phyloP scores from a whole-genome alignment of 441 rosid species.

The Pelargonium citronellum region DNA sequence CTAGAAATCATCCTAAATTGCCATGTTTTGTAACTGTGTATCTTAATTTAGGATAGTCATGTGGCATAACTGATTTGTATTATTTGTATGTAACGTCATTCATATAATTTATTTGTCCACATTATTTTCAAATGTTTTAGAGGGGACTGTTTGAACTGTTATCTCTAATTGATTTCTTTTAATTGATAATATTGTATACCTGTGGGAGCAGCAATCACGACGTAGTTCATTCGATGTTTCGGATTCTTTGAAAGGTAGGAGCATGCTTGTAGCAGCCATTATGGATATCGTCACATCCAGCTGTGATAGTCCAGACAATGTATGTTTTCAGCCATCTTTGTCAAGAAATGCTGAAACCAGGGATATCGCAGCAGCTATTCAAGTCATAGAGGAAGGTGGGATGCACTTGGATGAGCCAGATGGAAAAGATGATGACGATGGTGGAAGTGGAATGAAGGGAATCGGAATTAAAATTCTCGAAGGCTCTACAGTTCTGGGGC shows the following conservation, averaged over 20 bases:
- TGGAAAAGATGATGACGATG: constrained; percentile 57
- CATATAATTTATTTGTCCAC: too few species aligned
- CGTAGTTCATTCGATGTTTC: constrained; percentile 92
- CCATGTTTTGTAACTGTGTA: too few species aligned
- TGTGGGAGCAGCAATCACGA: constrained; percentile 89
- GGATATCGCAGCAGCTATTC: constrained; percentile 82
- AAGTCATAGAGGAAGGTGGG: constrained; percentile 91
- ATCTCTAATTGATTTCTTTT: constrained; percentile 29
- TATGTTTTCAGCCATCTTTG: constrained; percentile 49
- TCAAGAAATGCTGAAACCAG: constrained; percentile 73
- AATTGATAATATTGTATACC: constrained; percentile 67
- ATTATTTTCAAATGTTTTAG: not conserved
- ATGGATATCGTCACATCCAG: constrained; percentile 93
- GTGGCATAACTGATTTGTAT: too few species aligned
- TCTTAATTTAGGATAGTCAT: too few species aligned
- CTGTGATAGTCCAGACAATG: constrained; percentile 53
- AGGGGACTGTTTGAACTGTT: not conserved
- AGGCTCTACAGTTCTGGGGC: constrained; percentile 78
- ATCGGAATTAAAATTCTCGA: constrained; percentile 88
- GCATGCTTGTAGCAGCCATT: constrained; percentile 98
- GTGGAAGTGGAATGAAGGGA: constrained; percentile 70
- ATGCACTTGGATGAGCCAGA: constrained; percentile 59
- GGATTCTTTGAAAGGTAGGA: constrained; percentile 99
- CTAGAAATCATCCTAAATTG: not conserved
- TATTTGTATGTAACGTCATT: not conserved